Conservation (phyloP, 495 filamentous ascomycete genomes). For the Annulohypoxylon nitens region DNA sequence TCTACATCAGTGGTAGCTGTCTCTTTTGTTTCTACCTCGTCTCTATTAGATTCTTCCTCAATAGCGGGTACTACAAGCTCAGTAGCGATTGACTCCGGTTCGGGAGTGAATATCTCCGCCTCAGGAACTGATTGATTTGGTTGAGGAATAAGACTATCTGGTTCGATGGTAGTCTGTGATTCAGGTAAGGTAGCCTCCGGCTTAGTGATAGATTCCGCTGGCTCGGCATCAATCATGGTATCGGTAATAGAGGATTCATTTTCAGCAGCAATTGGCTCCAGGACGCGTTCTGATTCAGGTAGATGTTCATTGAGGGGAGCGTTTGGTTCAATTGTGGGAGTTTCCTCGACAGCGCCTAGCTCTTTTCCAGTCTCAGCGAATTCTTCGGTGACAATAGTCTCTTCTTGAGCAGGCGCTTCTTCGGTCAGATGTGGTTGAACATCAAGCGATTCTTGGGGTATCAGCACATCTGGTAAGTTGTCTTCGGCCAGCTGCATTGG, state of each 20-base stretch:
- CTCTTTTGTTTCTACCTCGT: conserved; percentile 8
- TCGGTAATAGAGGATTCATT: background rate
- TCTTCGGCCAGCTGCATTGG: conserved; percentile 5
- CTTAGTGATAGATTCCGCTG: background rate
- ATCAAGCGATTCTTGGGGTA: background rate
- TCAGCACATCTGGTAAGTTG: background rate
- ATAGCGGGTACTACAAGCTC: background rate
- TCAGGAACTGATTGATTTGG: conserved; percentile 5
- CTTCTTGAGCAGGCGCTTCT: background rate
- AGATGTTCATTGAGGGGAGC: conserved; percentile 1
- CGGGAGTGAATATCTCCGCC: conserved; percentile 2
- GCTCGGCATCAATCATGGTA: background rate
- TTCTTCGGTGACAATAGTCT: background rate
- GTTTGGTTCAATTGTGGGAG: background rate
- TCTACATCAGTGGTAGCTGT: background rate
- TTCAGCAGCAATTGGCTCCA: conserved; percentile 7
- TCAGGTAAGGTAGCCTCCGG: conserved; percentile 5
- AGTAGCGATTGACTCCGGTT: background rate
- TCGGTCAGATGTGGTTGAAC: background rate
- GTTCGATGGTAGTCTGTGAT: background rate
- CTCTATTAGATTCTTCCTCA: background rate
- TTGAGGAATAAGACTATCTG: conserved; percentile 3
- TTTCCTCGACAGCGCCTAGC: background rate
- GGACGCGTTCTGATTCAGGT: background rate
- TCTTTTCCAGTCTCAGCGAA: background rate